phyloP scores from a whole-genome alignment of 192 early-diverging fungal species.

The Entomortierella beljakovae region DNA sequence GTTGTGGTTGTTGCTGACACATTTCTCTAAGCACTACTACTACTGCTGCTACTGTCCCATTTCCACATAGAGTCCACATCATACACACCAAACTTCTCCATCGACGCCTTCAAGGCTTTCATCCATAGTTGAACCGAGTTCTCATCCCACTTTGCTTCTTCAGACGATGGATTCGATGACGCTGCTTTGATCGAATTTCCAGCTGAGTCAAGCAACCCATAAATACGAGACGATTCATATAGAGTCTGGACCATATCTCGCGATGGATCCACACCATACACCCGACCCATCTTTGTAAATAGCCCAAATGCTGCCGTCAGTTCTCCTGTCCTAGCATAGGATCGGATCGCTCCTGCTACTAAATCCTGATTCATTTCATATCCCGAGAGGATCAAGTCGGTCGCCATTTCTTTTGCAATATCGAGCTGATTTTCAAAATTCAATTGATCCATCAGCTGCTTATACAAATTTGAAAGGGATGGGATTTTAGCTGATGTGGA shows the following conservation, averaged over 20 bases:
- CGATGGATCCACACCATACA: constrained; percentile 20
- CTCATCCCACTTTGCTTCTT: constrained; percentile 9
- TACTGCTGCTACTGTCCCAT: background rate
- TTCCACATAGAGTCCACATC: background rate
- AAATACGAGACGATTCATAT: constrained; percentile 3
- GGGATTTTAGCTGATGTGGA: constrained; percentile 8
- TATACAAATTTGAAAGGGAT: constrained; percentile 6
- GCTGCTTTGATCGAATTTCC: background rate
- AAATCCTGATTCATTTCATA: constrained; percentile 20
- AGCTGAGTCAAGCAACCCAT: background rate
- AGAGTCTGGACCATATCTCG: constrained; percentile 22
- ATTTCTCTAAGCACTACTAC: too few relatives aligned
- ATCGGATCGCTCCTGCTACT: constrained; percentile 3
- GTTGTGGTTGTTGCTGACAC: too few relatives aligned
- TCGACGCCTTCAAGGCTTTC: constrained; percentile 5
- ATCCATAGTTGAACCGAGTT: constrained; percentile 10
- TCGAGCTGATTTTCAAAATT: constrained; percentile 1
- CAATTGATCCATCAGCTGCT: constrained; percentile 7
- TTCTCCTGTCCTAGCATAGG: constrained; percentile 23
- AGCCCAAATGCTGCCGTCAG: constrained; percentile 33
- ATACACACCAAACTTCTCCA: constrained; percentile 20
- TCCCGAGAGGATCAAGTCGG: constrained; percentile 28
- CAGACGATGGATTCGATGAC: background rate
- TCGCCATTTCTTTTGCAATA: constrained; percentile 18
- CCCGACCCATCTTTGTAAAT: constrained; percentile 30